A percentile compares a stretch with the other conserved stretches of the same genome.
phyloP scores from a whole-genome alignment of 768 basidiomycete species.

The Panellus pusillus region DNA sequence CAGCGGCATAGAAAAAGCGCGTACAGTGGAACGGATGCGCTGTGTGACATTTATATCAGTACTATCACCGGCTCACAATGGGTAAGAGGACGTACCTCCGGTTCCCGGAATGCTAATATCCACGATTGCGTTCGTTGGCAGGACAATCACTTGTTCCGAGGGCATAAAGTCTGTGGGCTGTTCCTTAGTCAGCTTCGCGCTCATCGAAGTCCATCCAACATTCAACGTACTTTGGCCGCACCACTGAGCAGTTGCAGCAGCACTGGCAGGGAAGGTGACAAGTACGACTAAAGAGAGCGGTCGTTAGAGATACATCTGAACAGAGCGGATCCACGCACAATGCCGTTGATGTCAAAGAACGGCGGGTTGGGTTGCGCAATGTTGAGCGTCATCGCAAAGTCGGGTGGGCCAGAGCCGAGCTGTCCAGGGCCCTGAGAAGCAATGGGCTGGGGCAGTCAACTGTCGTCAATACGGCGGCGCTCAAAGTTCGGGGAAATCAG shows the following conservation, averaged over 20 bases:
- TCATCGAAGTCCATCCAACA: neutral
- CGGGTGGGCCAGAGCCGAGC: constrained; percentile 16
- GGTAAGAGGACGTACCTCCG: constrained; percentile 6
- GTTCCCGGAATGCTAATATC: constrained; percentile 44
- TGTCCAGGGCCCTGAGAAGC: constrained; percentile 10
- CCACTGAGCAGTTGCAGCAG: constrained; percentile 52
- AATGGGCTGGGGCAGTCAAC: constrained; percentile 8
- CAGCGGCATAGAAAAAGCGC: neutral
- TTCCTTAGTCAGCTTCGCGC: too few relatives aligned
- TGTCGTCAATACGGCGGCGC: too few relatives aligned
- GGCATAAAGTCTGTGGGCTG: constrained; percentile 11
- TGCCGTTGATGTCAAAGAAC: constrained; percentile 20
- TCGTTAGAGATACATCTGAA: neutral
- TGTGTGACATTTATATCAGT: neutral
- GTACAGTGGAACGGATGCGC: constrained; percentile 20
- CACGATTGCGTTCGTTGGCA: constrained; percentile 41
- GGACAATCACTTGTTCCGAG: constrained; percentile 18
- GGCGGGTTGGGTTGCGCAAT: constrained; percentile 17
- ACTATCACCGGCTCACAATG: neutral
- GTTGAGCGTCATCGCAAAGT: constrained; percentile 7
- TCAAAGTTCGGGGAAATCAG: too few relatives aligned
- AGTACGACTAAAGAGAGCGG: constrained; percentile 21
- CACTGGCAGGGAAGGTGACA: constrained; percentile 39
- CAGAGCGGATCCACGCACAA: constrained; percentile 3
- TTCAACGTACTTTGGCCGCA: constrained; percentile 36